A percentile compares a stretch with the other conserved stretches of the same genome.
These are phyloP conservation scores for Aspergillus sp. DNA, from an alignment of 2,329 filamentous ascomycete genomes.

Conservation along the genomic window DNA sequence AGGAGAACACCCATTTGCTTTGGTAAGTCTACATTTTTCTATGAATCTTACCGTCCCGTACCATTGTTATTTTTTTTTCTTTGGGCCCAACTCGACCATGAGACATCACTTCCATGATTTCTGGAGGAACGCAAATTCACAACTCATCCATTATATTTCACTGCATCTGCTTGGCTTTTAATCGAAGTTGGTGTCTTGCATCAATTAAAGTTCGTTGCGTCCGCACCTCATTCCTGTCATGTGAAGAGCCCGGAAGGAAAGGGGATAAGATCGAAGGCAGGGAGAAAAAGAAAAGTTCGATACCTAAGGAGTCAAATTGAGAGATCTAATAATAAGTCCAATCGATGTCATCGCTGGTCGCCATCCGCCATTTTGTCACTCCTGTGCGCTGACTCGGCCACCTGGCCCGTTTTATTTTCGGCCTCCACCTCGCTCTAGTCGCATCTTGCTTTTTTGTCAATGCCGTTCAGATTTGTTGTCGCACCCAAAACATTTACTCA, in stretches of 20 bases:
- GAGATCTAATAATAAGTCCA: slow-evolving; percentile 8
- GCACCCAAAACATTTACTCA: slow-evolving; percentile 22
- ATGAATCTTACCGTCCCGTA: slow-evolving; percentile 11
- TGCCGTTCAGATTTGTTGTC: neutral
- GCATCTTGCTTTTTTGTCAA: neutral
- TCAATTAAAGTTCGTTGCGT: slow-evolving; percentile 3
- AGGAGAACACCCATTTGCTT: slow-evolving; percentile 25
- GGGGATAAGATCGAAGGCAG: neutral
- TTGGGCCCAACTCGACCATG: neutral
- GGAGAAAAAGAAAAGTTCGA: slow-evolving; percentile 16
- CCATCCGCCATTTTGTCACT: slow-evolving; percentile 12
- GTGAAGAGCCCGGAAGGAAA: slow-evolving; percentile 1
- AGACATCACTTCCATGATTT: neutral
- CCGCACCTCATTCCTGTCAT: neutral
- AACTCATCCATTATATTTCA: neutral
- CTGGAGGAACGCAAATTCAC: neutral
- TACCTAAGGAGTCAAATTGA: slow-evolving; percentile 10
- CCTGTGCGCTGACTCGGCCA: slow-evolving; percentile 13
- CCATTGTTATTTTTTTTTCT: slow-evolving; percentile 7
- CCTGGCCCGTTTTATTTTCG: slow-evolving; percentile 5
- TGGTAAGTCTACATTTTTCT: slow-evolving; percentile 26
- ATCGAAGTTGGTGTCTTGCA: neutral
- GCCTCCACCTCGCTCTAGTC: neutral
- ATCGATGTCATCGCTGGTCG: slow-evolving; percentile 21
- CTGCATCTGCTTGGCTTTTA: neutral